Evolutionary conservation across 2,329 filamentous ascomycete species (phyloP), one percentile per base, ranked within the genome.

Genomic region (Orbilia javanica): DNA sequence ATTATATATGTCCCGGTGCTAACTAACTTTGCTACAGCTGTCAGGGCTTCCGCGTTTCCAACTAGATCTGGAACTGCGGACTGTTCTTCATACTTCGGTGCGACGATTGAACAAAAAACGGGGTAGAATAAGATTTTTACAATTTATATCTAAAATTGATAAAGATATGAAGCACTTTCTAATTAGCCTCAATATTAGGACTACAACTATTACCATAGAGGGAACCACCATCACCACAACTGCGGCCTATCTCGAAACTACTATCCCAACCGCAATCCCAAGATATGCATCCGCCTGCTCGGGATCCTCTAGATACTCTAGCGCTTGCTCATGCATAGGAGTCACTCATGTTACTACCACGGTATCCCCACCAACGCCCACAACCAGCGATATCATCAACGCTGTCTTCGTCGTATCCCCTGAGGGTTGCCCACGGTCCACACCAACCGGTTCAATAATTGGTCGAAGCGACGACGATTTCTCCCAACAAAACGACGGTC

Each of bases 311-410:
- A 73, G 73, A 57, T 82, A 82, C 65, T 78, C 79, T 22, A 81
- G 80, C n/a, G 81, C 81, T 22, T 82, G 81, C 79, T 78, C 77
- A 1, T 82, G 81, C 74, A 55, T 81, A 42, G 81, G 81, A 7
- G 79, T 81, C 15, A 29, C 57, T 79, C 29, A 20, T 4, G 48
- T 36, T 3, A 53, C 44, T 27, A 50, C 48, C 18, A 50, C 63
- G 1, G 29, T 52, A 36, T 20, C 29, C 15, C 39, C 46, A 22
- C 44, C 31, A 6, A 42, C 63, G n/a, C 29, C 44, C n/a, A 66
- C 63, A 1, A 83, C 82, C 80, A 80, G 78, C 42, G 52, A 57
- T 13, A 82, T 82, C 48, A 80, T 82, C 44, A 74, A 67, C 3
- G 73, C 44, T 4, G 34, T 42, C 20, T 80, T 80, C 7, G 36